Base-by-base conservation (phyloP, 306 rosid genomes). In the Geum urbanum region DNA sequence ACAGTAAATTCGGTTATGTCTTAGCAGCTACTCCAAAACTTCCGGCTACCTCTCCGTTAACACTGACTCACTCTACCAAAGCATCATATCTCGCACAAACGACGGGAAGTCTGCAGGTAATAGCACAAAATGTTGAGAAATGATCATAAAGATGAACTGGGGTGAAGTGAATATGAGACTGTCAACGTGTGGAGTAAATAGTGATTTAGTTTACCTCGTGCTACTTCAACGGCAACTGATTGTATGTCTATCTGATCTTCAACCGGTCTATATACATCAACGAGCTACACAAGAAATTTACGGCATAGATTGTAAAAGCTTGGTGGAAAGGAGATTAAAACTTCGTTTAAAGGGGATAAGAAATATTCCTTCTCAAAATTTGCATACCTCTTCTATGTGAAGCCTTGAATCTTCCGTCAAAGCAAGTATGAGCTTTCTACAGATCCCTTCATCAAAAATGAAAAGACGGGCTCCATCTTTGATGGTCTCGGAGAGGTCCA, bases 401-500 rank as follows among this genome's bases (percentile, higher is more conserved):
- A 91, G 96, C 89, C 83, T 91, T 54, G 97, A 95, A 79, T 95
- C 99, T 85, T 95, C 97, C 0, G 96, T 95, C 78, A 95, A 82
- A 67, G 99, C 99, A 73, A 95, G 95, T 77, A 95, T 90, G 83
- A 95, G 95, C 83, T 95, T 84, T 74, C 92, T 78, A 16, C 99
- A 95, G 55, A 91, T 95, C 74, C 95, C 85, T 91, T 83, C 97
- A 15, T 95, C 97, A 11, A 95, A 67, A 51, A 95, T 64, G 80
- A 95, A 81, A 50, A 91, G 95, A 69, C 96, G 97, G 80, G 97
- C 96, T 79, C 99, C 97, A 4, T 95, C 99, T 80, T 87, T 95
- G 68, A 95, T 91, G 70, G 97, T 95, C 81, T 91, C 92, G 4
- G 97, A 91, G 82, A 95, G 96, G 84, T 95, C 95, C 72, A 91